Conservation (phyloP, 192 early-diverging fungal genomes). For the Phycomyces nitens region DNA sequence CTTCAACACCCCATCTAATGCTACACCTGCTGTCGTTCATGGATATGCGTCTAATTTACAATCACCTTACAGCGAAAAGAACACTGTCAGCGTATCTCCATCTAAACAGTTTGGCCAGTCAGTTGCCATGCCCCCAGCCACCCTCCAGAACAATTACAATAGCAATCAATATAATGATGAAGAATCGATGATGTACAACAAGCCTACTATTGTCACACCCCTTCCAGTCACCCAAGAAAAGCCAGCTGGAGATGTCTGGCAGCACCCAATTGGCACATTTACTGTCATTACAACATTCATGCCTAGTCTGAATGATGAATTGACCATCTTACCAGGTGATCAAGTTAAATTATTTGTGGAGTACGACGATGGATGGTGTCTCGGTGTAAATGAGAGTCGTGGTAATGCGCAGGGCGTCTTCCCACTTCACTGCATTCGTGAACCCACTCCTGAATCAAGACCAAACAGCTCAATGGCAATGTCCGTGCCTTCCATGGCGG, state of each 20-base stretch:
- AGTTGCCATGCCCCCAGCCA: too few relatives aligned
- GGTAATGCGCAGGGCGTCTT: conserved; percentile 36
- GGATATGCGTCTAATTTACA: not conserved
- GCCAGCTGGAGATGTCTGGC: not conserved
- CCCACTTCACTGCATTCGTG: conserved; percentile 38
- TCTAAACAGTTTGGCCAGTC: not conserved
- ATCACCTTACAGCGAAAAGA: not conserved
- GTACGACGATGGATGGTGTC: conserved; percentile 53
- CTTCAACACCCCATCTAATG: not conserved
- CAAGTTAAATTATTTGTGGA: conserved; percentile 42
- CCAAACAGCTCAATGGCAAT: not conserved
- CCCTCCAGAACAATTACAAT: too few relatives aligned
- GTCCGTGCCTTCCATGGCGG: not conserved
- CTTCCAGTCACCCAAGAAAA: too few relatives aligned
- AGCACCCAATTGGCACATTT: conserved; percentile 40
- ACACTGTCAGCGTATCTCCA: not conserved
- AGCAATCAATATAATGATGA: too few relatives aligned
- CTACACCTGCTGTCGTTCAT: not conserved
- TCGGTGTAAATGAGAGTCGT: conserved; percentile 43
- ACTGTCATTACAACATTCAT: conserved; percentile 36
- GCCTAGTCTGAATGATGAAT: conserved; percentile 45
- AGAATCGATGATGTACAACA: too few relatives aligned
- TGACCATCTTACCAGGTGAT: conserved; percentile 44
- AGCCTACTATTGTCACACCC: too few relatives aligned
- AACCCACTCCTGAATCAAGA: not conserved